Base-by-base conservation (phyloP, 2,329 filamentous ascomycete genomes). In the Epichloe festucae region DNA sequence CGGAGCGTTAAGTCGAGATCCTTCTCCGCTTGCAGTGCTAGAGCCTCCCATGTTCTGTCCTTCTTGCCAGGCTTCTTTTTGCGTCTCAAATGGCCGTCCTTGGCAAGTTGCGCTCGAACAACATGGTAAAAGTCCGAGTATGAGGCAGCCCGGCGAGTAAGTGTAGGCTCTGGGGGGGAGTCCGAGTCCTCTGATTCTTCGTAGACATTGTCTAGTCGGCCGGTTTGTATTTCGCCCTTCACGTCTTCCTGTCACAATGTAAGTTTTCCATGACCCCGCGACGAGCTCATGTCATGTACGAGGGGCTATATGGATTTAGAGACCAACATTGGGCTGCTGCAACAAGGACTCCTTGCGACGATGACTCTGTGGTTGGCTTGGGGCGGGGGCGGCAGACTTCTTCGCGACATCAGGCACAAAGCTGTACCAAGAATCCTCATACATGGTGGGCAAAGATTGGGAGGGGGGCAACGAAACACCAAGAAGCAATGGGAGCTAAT, bases 371-470 rank as follows among this genome's bases (percentile, higher is more conserved):
- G 68, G 61, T 52, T 73, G 69, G 35, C 61, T 62, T 41, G 73
- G 69, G 23, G 71, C 67, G 42, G 70, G 69, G 27, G 71, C 67
- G 43, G 70, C 60, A n/a, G 70, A 68, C 54, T 71, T 71, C 59
- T 74, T 77, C 53, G 76, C 70, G 50, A 78, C 68, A 51, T 84
- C 79, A 27, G 85, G 78, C 57, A 87, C 79, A 63, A 88, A 84
- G 64, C 78, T 87, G 70, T 90, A 89, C 86, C 87, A 91, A 34
- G 85, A 82, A 67, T 91, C 87, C 68, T 91, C 87, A 66, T 87
- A 87, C 85, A 89, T 89, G 58, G 58, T 71, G 51, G 46, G 47
- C 35, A 31, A 48, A n/a, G 36, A 35, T 4, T 14, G 21, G 3
- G n/a, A 31, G 19, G 8, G 10, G 27, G n/a, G 23, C 41, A 34